Conservation (phyloP, 2,329 filamentous ascomycete species). For the Colletotrichum acutatum region DNA sequence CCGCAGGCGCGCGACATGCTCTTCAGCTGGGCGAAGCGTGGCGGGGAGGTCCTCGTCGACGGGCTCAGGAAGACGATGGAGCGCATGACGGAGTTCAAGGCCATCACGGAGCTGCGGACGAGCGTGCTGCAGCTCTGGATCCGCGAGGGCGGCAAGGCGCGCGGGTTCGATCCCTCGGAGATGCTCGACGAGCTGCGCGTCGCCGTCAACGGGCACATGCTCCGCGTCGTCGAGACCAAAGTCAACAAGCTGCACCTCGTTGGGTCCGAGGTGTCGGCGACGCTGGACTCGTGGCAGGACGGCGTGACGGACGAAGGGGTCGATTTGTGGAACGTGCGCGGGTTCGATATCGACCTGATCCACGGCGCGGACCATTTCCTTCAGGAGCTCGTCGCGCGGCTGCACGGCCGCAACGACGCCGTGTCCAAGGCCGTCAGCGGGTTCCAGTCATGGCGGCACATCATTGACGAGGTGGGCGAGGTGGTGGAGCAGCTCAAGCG, state of each 20-base stretch:
- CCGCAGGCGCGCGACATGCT: slow-evolving; percentile 70
- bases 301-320: slow-evolving; percentile 60
- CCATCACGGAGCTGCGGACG: slow-evolving; percentile 76
- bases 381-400: slow-evolving; percentile 72
- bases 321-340: slow-evolving; percentile 75
- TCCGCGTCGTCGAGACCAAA: slow-evolving; percentile 70
- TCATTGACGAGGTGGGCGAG: slow-evolving; percentile 73
- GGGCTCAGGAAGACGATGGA: slow-evolving; percentile 71
- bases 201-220: slow-evolving; percentile 75
- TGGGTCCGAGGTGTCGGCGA: slow-evolving; percentile 70
- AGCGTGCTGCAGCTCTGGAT: slow-evolving; percentile 82
- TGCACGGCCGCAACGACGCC: slow-evolving; percentile 77
- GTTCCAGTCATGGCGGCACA: slow-evolving; percentile 79
- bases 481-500: slow-evolving; percentile 73
- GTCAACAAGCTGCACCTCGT: slow-evolving; percentile 73
- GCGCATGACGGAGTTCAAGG: slow-evolving; percentile 72
- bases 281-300: slow-evolving; percentile 69
- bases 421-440: slow-evolving; percentile 70
- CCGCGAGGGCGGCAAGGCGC: slow-evolving; percentile 70
- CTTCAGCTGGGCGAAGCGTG: slow-evolving; percentile 70
- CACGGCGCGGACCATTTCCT: slow-evolving; percentile 76
- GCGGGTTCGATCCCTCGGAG: slow-evolving; percentile 74
- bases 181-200: slow-evolving; percentile 76
- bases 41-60: slow-evolving; percentile 68
- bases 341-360: slow-evolving; percentile 73